Conservation (phyloP, 768 basidiomycete genomes). For the Trametes punicea region DNA sequence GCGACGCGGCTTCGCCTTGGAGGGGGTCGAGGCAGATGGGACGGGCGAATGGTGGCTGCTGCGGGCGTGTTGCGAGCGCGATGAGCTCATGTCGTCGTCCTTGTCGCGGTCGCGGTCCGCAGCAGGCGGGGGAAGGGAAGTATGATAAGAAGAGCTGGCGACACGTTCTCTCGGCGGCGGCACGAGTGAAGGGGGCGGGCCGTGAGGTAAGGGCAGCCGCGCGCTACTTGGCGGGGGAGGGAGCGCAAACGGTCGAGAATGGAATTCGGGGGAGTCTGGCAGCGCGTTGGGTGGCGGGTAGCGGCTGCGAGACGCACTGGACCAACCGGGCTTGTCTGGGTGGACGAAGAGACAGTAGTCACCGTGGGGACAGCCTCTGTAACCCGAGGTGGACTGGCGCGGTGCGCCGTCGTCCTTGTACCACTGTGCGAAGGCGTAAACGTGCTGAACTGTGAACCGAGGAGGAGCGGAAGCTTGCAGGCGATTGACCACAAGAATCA, state of each 20-base stretch:
- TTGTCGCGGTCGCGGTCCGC: neutral
- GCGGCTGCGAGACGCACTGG: neutral
- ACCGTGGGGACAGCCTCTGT: constrained; percentile 5
- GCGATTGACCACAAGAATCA: neutral
- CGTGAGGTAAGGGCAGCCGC: neutral
- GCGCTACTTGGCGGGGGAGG: neutral
- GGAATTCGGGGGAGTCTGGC: neutral
- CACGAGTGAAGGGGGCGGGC: neutral
- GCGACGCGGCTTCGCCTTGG: neutral
- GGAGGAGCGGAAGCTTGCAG: neutral
- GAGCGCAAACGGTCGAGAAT: neutral
- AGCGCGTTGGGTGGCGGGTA: neutral
- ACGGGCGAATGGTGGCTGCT: constrained; percentile 2
- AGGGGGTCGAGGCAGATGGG: constrained; percentile 1
- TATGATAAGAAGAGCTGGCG: neutral
- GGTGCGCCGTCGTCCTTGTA: constrained; percentile 19
- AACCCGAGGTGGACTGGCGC: neutral
- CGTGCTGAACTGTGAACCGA: neutral
- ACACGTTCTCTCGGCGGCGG: constrained; percentile 1
- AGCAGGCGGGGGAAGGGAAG: neutral
- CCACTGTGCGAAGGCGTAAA: constrained; percentile 10
- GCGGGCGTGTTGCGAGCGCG: neutral
- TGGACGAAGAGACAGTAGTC: constrained; percentile 17
- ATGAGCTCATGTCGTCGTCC: neutral
- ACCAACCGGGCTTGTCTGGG: constrained; percentile 21